phyloP scores from a whole-genome alignment of 352 stramenopile species.

The Pythium insidiosum region DNA sequence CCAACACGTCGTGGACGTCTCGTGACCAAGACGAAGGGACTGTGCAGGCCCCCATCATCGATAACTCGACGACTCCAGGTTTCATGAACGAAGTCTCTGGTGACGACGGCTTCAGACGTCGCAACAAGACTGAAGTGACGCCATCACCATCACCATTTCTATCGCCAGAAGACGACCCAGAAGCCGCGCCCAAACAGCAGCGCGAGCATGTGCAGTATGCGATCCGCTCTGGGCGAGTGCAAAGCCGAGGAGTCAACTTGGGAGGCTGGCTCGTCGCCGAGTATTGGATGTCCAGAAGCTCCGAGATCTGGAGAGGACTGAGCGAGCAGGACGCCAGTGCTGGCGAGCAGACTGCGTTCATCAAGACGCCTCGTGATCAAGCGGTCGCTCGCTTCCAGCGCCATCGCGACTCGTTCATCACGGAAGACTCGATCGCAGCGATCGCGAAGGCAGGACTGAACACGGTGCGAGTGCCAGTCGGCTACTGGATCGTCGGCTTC shows the following conservation, averaged over 20 bases:
- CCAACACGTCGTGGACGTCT: no score
- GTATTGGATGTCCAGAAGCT: constrained; percentile 63
- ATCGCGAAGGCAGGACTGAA: constrained; percentile 65
- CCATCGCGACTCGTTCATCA: constrained; percentile 65
- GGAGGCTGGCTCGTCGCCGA: constrained; percentile 73
- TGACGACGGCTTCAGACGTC: no score
- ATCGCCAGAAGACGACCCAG: no score
- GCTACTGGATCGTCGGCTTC: constrained; percentile 75
- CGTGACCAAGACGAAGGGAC: no score
- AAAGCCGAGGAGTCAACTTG: constrained; percentile 61
- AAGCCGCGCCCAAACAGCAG: no score
- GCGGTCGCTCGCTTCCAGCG: constrained; percentile 34
- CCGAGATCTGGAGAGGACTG: constrained; percentile 53
- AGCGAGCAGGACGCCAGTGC: constrained; percentile 19
- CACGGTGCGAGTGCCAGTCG: constrained; percentile 71
- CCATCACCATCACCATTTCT: no score
- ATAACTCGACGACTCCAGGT: no score
- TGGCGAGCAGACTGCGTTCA: constrained; percentile 64
- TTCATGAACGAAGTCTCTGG: no score
- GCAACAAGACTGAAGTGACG: no score
- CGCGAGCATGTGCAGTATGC: constrained; percentile 42
- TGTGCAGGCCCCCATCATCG: no score
- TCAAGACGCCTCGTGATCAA: constrained; percentile 19
- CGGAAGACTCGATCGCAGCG: constrained; percentile 44
- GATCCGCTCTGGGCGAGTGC: constrained; percentile 43